Conservation (phyloP, 495 filamentous ascomycete species). For the Podospora pseudopauciseta region DNA sequence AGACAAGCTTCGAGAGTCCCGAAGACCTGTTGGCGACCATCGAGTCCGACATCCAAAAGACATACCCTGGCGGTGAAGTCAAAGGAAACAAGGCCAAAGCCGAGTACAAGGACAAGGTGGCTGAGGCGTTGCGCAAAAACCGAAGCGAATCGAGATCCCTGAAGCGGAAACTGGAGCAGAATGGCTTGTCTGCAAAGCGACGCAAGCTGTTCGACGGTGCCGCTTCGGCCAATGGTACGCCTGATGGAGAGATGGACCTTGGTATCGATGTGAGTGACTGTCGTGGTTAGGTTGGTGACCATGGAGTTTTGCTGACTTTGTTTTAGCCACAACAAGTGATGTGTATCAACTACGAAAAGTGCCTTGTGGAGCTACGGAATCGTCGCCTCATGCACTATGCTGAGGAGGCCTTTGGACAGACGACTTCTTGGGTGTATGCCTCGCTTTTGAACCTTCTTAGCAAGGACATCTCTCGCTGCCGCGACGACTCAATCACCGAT, state of each 20-base stretch:
- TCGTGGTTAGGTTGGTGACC: neutral
- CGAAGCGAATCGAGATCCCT: conserved; percentile 42
- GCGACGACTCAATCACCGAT: conserved; percentile 50
- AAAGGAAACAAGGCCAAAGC: conserved; percentile 55
- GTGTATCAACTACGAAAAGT: conserved; percentile 81
- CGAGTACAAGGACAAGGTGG: conserved; percentile 51
- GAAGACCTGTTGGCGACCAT: conserved; percentile 37
- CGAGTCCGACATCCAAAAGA: conserved; percentile 42
- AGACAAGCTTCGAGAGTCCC: conserved; percentile 38
- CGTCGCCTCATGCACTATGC: conserved; percentile 63
- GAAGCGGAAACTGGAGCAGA: conserved; percentile 48
- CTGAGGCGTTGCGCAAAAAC: conserved; percentile 51
- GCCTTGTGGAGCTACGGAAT: conserved; percentile 75
- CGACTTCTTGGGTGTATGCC: conserved; percentile 70
- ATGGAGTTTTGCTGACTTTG: neutral
- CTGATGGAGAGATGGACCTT: conserved; percentile 41
- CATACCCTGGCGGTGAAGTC: conserved; percentile 36
- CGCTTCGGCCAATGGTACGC: conserved; percentile 25
- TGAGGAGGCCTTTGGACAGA: conserved; percentile 56
- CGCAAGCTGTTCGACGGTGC: conserved; percentile 44
- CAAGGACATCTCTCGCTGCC: conserved; percentile 63
- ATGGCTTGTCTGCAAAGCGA: conserved; percentile 43
- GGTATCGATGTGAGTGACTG: conserved; percentile 34
- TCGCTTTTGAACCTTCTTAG: conserved; percentile 67
- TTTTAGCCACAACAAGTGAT: conserved; percentile 57